phyloP scores from a whole-genome alignment of 1,284 basidiomycete genomes.

The Inonotus obliquus region DNA sequence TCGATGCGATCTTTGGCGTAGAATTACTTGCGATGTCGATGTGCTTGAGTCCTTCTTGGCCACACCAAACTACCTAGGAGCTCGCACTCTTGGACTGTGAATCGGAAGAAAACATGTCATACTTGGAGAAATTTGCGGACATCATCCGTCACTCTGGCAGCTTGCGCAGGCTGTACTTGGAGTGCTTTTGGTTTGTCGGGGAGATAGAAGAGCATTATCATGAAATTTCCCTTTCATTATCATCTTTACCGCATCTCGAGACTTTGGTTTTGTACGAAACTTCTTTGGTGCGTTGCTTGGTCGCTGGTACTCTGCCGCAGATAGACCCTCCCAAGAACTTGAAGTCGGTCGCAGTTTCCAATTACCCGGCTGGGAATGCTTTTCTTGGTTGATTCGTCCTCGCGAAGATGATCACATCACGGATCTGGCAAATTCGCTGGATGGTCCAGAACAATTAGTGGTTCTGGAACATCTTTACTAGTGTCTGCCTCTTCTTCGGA shows the following conservation, averaged over 20 bases:
- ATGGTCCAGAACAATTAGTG: background rate
- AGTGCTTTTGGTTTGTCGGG: conserved; percentile 1
- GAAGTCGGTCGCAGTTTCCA: conserved; percentile 1
- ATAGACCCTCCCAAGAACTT: background rate
- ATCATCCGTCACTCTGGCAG: background rate
- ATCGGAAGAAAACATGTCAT: background rate
- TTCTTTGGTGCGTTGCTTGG: background rate
- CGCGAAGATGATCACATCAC: background rate
- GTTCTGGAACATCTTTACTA: background rate
- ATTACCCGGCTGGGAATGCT: conserved; percentile 1
- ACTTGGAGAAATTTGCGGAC: background rate
- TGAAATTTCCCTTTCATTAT: background rate
- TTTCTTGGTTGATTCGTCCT: background rate
- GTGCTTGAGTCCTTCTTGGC: too few species aligned
- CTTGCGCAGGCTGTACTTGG: background rate
- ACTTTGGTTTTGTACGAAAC: conserved; percentile 8
- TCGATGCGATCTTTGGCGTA: background rate
- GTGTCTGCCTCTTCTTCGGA: background rate
- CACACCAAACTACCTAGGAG: background rate
- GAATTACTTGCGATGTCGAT: background rate
- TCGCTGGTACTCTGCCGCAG: background rate
- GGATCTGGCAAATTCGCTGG: background rate
- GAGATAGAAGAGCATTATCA: background rate
- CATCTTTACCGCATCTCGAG: background rate
- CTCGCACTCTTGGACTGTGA: background rate